Evolutionary conservation across 768 basidiomycete genomes (phyloP).

Genomic region (Exidia glandulosa): DNA sequence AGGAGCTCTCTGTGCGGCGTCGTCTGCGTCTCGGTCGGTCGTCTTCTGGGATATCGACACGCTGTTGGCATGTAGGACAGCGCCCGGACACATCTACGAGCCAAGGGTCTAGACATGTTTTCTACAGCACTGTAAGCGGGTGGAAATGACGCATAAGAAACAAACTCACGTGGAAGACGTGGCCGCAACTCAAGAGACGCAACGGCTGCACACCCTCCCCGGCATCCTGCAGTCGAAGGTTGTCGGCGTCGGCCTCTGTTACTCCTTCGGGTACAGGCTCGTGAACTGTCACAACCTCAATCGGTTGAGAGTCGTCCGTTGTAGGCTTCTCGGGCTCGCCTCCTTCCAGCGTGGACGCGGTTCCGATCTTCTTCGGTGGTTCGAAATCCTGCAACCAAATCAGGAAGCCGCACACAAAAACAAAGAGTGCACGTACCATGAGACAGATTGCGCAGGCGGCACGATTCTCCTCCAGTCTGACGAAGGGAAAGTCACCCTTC

Average conservation of each 20-base stretch:
- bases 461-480: constrained; percentile 69
- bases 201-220: constrained; percentile 70
- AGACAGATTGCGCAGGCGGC: constrained; percentile 79
- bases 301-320: neutral
- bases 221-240: constrained; percentile 53
- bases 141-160: neutral
- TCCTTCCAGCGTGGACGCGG: neutral
- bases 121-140: constrained; percentile 30
- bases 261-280: neutral
- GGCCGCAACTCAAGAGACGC: constrained; percentile 65
- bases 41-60: neutral
- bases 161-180: constrained; percentile 77
- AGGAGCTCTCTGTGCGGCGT: no score
- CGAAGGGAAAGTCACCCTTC: constrained; percentile 65
- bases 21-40: neutral
- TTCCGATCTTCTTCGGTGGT: constrained; percentile 27
- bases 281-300: neutral
- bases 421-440: constrained; percentile 27
- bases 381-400: constrained; percentile 20
- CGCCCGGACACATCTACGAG: constrained; percentile 72
- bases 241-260: constrained; percentile 14
- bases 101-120: constrained; percentile 89
- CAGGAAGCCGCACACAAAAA: neutral
- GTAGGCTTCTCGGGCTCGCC: neutral
- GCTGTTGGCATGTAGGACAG: constrained; percentile 72